phyloP scores from a whole-genome alignment of 176 grass and related monocot genomes.

The Tuctoria greenei region DNA sequence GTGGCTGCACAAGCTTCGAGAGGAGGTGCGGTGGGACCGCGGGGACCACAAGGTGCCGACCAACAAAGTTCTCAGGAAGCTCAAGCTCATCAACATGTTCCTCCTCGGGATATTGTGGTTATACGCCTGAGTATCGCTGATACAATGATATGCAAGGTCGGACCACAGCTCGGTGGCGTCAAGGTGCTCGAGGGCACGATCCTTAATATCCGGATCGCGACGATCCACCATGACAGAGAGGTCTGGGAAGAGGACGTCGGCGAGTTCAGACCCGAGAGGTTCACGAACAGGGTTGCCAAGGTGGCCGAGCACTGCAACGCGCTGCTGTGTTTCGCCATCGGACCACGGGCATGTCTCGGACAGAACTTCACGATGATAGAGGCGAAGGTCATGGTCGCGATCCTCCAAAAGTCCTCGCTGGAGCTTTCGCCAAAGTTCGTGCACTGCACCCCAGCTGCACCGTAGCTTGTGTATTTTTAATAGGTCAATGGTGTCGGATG shows the following conservation, averaged over 20 bases:
- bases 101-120: too few relatives aligned
- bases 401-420: slow-evolving; percentile 46
- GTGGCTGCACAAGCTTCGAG: too few relatives aligned
- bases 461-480: too few relatives aligned
- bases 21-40: too few relatives aligned
- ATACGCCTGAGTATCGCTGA: too few relatives aligned
- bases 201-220: not conserved
- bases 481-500: too few relatives aligned
- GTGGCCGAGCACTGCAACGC: too few relatives aligned
- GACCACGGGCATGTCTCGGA: not conserved
- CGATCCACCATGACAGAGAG: slow-evolving; percentile 23
- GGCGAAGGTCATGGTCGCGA: slow-evolving; percentile 43
- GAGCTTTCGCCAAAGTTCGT: not conserved
- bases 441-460: too few relatives aligned
- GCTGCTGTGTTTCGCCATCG: not conserved
- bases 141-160: not conserved
- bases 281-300: slow-evolving; percentile 32
- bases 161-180: not conserved
- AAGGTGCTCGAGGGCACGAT: not conserved
- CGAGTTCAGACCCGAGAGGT: slow-evolving; percentile 46
- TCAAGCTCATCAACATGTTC: too few relatives aligned
- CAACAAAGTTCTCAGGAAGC: too few relatives aligned
- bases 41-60: too few relatives aligned
- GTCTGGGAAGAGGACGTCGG: slow-evolving; percentile 45
- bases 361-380: slow-evolving; percentile 56